Percentiles rank a stretch among this genome's conserved stretches.
phyloP scores from a whole-genome alignment of 2,329 filamentous ascomycete species.

The Ustilaginoidea virens region DNA sequence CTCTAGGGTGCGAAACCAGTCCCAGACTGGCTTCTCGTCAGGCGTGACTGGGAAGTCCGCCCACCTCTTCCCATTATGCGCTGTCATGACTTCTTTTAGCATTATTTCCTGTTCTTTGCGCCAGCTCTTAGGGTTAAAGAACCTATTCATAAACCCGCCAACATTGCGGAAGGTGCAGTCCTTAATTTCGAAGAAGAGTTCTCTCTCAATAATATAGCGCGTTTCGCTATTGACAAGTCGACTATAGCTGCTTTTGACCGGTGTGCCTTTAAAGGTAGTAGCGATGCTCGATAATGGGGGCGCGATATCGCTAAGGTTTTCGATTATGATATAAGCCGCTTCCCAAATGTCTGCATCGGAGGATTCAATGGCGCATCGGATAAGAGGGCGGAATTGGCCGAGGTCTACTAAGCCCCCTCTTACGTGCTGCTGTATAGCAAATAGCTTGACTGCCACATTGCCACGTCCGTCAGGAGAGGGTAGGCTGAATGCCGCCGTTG shows the following conservation, averaged over 20 bases:
- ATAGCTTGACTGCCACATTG: slow-evolving; percentile 2
- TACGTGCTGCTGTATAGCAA: slow-evolving; percentile 1
- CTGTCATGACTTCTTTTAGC: slow-evolving; percentile 3
- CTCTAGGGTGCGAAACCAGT: slow-evolving; percentile 3
- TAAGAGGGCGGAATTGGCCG: too few relatives aligned
- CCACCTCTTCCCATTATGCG: slow-evolving; percentile 7
- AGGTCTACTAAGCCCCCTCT: slow-evolving; percentile 1
- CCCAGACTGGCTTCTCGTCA: slow-evolving; percentile 5
- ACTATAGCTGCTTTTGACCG: slow-evolving; percentile 3
- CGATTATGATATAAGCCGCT: too few relatives aligned
- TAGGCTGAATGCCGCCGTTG: slow-evolving; percentile 1
- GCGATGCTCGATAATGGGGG: not conserved
- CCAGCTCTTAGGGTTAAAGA: slow-evolving; percentile 6
- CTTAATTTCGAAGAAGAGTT: slow-evolving; percentile 6
- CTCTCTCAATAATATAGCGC: slow-evolving; percentile 2
- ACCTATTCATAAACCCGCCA: slow-evolving; percentile 7
- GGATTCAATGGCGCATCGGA: too few relatives aligned
- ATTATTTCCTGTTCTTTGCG: slow-evolving; percentile 4
- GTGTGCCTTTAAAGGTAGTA: slow-evolving; percentile 4
- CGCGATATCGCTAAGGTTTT: too few relatives aligned
- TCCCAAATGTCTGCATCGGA: too few relatives aligned
- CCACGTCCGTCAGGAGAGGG: not conserved
- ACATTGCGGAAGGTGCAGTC: slow-evolving; percentile 7
- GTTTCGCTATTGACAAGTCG: slow-evolving; percentile 6
- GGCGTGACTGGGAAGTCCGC: slow-evolving; percentile 4